phyloP scores from a whole-genome alignment of 495 filamentous ascomycete genomes.

The Jackrogersella multiformis region DNA sequence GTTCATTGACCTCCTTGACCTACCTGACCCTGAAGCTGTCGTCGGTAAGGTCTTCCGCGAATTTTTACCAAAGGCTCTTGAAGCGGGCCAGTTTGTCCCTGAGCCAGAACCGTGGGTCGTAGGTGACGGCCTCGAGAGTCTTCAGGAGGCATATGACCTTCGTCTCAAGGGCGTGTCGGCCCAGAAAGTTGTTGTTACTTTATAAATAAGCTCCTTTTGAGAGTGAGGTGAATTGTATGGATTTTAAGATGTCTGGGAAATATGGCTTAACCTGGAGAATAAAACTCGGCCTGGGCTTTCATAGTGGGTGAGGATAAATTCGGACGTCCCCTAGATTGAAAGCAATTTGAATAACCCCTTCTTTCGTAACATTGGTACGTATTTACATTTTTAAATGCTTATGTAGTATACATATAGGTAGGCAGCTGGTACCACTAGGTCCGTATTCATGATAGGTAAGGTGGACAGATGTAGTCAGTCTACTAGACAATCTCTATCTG shows the following conservation, averaged over 20 bases:
- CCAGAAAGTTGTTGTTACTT: constrained; percentile 51
- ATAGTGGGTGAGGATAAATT: neutral
- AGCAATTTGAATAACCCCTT: neutral
- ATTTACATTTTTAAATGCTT: neutral
- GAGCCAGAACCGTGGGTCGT: constrained; percentile 23
- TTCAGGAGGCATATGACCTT: constrained; percentile 17
- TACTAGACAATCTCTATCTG: no score
- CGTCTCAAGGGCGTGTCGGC: constrained; percentile 52
- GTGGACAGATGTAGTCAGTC: no score
- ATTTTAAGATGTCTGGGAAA: neutral
- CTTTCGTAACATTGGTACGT: neutral
- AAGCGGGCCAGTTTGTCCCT: constrained; percentile 14
- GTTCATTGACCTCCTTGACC: constrained; percentile 10
- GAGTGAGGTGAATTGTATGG: neutral
- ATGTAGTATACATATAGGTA: neutral
- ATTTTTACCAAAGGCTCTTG: constrained; percentile 23
- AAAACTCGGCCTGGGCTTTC: neutral
- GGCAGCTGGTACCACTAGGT: no score
- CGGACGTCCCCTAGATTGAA: neutral
- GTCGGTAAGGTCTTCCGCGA: constrained; percentile 12
- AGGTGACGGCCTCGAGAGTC: constrained; percentile 21
- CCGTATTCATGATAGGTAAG: no score
- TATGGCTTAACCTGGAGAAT: neutral
- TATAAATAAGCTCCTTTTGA: neutral
- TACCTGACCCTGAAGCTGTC: constrained; percentile 6